Percentiles rank a stretch among this genome's conserved stretches.
Evolutionary conservation across 139 green algal species (phyloP).

Genomic region (Chlamydomonas incerta): DNA sequence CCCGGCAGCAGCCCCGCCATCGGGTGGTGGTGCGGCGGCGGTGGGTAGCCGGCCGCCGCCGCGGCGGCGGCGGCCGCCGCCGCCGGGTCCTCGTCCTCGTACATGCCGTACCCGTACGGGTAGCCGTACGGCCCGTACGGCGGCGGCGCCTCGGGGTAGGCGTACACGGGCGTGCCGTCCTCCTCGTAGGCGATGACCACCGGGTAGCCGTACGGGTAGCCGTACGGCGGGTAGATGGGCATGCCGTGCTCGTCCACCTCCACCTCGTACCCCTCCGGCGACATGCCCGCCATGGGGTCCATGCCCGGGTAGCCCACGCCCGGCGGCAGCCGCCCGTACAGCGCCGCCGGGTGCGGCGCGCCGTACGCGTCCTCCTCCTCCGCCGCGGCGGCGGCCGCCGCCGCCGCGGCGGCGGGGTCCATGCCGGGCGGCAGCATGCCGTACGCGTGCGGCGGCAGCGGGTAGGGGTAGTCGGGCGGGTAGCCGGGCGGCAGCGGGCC

Average conservation of each 20-base stretch:
- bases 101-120: not conserved
- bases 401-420: not conserved
- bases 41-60: too few relatives aligned
- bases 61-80: too few relatives aligned
- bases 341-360: too few relatives aligned
- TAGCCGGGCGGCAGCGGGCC: not conserved
- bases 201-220: not conserved
- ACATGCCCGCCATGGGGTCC: not conserved
- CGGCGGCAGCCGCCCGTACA: not conserved
- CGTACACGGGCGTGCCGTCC: slow-evolving; percentile 14
- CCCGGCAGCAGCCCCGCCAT: too few relatives aligned
- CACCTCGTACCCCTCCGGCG: not conserved
- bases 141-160: not conserved
- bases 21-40: too few relatives aligned
- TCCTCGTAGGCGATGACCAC: slow-evolving; percentile 16
- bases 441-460: slow-evolving; percentile 6
- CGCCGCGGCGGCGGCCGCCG: not conserved
- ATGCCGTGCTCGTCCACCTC: slow-evolving; percentile 42
- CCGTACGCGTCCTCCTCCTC: slow-evolving; percentile 15
- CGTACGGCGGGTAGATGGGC: slow-evolving; percentile 24
- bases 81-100: slow-evolving; percentile 17
- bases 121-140: not conserved
- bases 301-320: too few relatives aligned
- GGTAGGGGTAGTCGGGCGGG: not conserved
- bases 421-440: not conserved